Conservation (phyloP, 306 rosid species). For the Styphnolobium japonicum region DNA sequence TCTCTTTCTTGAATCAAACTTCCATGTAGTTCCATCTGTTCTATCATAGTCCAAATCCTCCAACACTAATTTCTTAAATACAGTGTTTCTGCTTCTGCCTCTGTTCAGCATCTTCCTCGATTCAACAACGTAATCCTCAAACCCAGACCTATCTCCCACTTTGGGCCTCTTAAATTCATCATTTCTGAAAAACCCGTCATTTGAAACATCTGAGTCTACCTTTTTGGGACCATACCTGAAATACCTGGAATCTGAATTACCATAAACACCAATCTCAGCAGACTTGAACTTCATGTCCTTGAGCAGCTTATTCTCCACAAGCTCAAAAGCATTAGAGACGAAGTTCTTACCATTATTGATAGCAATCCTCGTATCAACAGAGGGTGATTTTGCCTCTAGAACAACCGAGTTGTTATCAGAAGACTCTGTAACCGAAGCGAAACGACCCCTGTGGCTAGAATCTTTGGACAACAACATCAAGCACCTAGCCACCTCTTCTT, state of each 20-base stretch:
- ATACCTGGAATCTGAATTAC: slow-evolving; percentile 55
- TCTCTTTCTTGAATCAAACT: slow-evolving; percentile 43
- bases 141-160: slow-evolving; percentile 32
- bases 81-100: slow-evolving; percentile 27
- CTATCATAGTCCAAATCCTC: slow-evolving; percentile 36
- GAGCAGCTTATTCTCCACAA: slow-evolving; percentile 29
- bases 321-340: slow-evolving; percentile 19
- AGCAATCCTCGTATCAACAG: slow-evolving; percentile 28
- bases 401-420: slow-evolving; percentile 62
- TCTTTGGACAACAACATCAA: slow-evolving; percentile 77
- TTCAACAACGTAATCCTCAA: slow-evolving; percentile 30
- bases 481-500: slow-evolving; percentile 65
- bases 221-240: slow-evolving; percentile 40
- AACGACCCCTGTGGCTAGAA: slow-evolving; percentile 38
- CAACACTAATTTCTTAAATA: slow-evolving; percentile 35
- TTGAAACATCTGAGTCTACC: slow-evolving; percentile 50
- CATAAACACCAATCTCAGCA: slow-evolving; percentile 36
- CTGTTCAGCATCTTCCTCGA: slow-evolving; percentile 6
- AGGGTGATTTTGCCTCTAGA: slow-evolving; percentile 52
- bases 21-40: slow-evolving; percentile 16
- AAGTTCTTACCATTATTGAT: slow-evolving; percentile 27
- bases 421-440: slow-evolving; percentile 51
- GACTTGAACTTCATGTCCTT: slow-evolving; percentile 41
- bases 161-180: slow-evolving; percentile 41
- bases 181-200: slow-evolving; percentile 32